Base-by-base conservation (phyloP, 2,329 filamentous ascomycete genomes). In the Pseudocercospora ulei region DNA sequence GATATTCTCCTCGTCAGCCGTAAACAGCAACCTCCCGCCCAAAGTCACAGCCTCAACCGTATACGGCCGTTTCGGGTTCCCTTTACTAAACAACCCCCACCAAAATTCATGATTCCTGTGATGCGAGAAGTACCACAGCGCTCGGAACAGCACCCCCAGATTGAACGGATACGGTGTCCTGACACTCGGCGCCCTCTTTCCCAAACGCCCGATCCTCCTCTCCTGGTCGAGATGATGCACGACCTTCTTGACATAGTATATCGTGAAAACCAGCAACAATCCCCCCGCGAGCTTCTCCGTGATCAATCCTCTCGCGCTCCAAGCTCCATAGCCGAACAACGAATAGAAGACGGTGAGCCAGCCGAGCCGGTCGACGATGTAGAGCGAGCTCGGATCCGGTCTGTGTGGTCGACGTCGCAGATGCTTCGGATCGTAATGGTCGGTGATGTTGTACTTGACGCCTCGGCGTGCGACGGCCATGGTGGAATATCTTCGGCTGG, bases 1-100 rank as follows among this genome's bases (percentile, higher is more conserved):
- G 65, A 93, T 81, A 57, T 94, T 94, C 55, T 92, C 84, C 0
- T 82, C 81, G 50, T 94, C 85, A 3, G 74, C 73, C 0, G 87
- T 94, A 55, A 90, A 71, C 43, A 92, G 60, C 13, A 80, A 60
- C n/a, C 82, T 74, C 31, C 64, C 58, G 31, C 71, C 69, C 1
- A 75, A 53, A 4, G 76, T 52, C 1, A 67, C 67, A 7, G 65
- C 59, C 61, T 88, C 82, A 24, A 70, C 63, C 0, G 82, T 87
- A 50, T 68, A 76, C 19, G 62, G 55, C 3, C 59, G 57, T 1
- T 57, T 55, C 28, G 46, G 38, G n/a, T 60, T 56, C 3, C 62
- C 54, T 11, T 38, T 29, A 9, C 9, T 31, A 53, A 86, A 72
- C 37, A 69, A 60, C 1, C 59, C 43, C 5, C 64, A 49, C 79